Conservation (phyloP, 768 basidiomycete genomes). For the Leccinum pellstonianum region DNA sequence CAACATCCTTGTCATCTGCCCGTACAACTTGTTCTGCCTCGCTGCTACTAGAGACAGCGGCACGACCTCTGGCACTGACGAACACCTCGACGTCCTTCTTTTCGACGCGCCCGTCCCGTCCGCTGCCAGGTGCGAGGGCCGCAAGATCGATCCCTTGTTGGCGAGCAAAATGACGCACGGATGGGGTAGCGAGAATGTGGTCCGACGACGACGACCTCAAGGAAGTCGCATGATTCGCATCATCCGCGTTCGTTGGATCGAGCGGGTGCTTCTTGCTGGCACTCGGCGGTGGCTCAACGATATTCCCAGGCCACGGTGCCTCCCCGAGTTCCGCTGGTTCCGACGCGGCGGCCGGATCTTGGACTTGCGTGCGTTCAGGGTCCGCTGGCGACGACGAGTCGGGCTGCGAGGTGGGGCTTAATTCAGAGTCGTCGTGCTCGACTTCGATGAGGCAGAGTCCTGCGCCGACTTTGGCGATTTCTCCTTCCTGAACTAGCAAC, state of each 20-base stretch:
- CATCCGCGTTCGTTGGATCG: slow-evolving; percentile 49
- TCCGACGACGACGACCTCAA: slow-evolving; percentile 15
- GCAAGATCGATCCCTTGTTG: slow-evolving; percentile 56
- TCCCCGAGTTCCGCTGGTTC: no score
- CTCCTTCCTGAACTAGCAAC: slow-evolving; percentile 74
- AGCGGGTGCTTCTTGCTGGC: slow-evolving; percentile 50
- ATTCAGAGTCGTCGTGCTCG: slow-evolving; percentile 48
- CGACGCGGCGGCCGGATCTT: slow-evolving; percentile 21
- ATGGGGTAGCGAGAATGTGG: slow-evolving; percentile 67
- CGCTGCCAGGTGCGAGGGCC: slow-evolving; percentile 61
- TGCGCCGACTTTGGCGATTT: slow-evolving; percentile 79
- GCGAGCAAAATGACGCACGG: slow-evolving; percentile 75
- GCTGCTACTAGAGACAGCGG: neutral
- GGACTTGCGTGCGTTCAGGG: neutral
- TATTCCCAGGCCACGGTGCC: neutral
- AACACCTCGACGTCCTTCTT: slow-evolving; percentile 75
- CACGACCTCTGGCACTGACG: slow-evolving; percentile 31
- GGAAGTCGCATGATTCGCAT: neutral
- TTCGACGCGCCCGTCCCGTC: slow-evolving; percentile 72
- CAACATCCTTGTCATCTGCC: slow-evolving; percentile 1
- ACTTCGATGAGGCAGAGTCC: slow-evolving; percentile 79
- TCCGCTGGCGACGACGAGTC: neutral
- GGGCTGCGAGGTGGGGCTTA: no score
- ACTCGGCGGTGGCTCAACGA: neutral
- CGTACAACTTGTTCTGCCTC: neutral